A percentile compares a stretch with the other conserved stretches of the same genome.
phyloP scores from a whole-genome alignment of 2,329 filamentous ascomycete genomes.

The Paracorniculantispora psalliotae region DNA sequence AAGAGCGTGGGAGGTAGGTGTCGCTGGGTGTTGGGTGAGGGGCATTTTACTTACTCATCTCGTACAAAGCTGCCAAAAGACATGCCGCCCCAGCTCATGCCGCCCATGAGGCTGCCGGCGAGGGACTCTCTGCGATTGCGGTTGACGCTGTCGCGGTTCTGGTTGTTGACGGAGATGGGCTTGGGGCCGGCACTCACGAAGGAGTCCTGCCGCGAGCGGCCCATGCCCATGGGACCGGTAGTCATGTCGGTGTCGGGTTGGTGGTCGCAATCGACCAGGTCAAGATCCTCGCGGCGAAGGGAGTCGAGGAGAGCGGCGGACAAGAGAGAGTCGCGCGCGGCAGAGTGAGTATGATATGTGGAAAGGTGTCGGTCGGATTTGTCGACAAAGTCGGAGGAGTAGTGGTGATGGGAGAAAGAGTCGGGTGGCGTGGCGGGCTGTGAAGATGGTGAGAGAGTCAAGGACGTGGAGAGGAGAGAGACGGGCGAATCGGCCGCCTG shows the following conservation, averaged over 20 bases:
- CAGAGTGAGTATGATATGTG: neutral
- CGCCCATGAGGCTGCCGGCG: conserved; percentile 64
- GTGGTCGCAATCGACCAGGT: conserved; percentile 22
- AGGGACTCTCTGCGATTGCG: conserved; percentile 57
- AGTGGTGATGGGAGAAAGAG: conserved; percentile 11
- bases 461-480: conserved; percentile 14
- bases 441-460: conserved; percentile 21
- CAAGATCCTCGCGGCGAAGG: conserved; percentile 22
- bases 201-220: conserved; percentile 58
- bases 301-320: conserved; percentile 21
- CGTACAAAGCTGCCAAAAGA: conserved; percentile 96
- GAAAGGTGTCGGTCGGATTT: neutral
- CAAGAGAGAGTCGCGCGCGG: conserved; percentile 18
- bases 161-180: conserved; percentile 62
- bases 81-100: conserved; percentile 95
- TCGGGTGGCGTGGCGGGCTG: conserved; percentile 20
- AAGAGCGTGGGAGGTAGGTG: conserved; percentile 18
- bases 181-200: conserved; percentile 62
- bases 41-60: conserved; percentile 74
- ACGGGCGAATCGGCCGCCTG: conserved; percentile 9
- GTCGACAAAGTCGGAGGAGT: conserved; percentile 20
- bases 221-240: conserved; percentile 51
- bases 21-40: conserved; percentile 7
- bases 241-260: conserved; percentile 45
- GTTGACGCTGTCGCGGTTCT: conserved; percentile 54